Evolutionary conservation across 163 green algal species (phyloP), one percentile per base, ranked within the genome.

Genomic region (Smithsoniella earleae): DNA sequence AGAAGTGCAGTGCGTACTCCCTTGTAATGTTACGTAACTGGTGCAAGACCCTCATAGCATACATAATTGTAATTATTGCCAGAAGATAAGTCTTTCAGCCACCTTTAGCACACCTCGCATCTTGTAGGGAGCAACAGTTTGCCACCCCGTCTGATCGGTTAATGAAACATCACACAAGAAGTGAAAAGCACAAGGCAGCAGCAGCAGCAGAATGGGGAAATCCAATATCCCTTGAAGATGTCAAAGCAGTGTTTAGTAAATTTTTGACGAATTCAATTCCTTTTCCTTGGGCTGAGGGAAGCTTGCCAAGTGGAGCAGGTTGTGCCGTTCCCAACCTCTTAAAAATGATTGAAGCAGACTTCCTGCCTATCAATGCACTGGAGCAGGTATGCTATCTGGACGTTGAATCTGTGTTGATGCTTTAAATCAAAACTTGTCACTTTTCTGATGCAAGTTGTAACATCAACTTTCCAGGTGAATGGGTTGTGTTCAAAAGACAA

Each of bases 361-460:
- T 83, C 76, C 82, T 95, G 18, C 89, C 89, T 43, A 92, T 95
- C 82, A 92, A 93, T 77, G 82, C 66, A n/a, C 89, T 94, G 77
- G 83, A 86, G 3, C 28, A 63, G 10, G 58, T 43, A 13, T 33
- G 20, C 58, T 27, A 13, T 6, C 44, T n/a, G n/a, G n/a, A n/a
- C n/a, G n/a, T n/a, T n/a, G n/a, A n/a, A n/a, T n/a, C n/a, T n/a
- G n/a, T n/a, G n/a, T n/a, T n/a, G n/a, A n/a, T n/a, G n/a, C n/a
- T n/a, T n/a, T n/a, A n/a, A n/a, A n/a, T n/a, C n/a, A n/a, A n/a
- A n/a, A n/a, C n/a, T n/a, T n/a, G n/a, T n/a, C n/a, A n/a, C n/a
- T n/a, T n/a, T n/a, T n/a, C n/a, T n/a, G n/a, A n/a, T n/a, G n/a
- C n/a, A n/a, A n/a, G n/a, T n/a, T n/a, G n/a, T n/a, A n/a, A n/a